Percentiles rank a stretch among this genome's conserved stretches.
phyloP scores from a whole-genome alignment of 768 basidiomycete genomes.

The Trametes coccinea region DNA sequence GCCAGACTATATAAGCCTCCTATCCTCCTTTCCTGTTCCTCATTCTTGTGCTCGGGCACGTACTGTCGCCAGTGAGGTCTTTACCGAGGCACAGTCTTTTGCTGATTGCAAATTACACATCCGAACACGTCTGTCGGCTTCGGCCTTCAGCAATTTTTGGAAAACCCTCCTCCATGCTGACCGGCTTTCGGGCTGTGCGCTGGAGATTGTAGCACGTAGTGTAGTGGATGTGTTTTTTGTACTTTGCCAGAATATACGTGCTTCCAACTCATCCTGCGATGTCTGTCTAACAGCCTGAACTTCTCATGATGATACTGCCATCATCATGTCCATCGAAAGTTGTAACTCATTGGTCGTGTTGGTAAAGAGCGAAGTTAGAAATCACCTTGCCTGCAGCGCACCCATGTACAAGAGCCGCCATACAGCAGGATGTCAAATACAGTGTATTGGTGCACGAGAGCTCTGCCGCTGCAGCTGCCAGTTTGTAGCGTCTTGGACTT shows the following conservation, averaged over 20 bases:
- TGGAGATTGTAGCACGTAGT: background rate
- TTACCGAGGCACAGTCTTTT: slow-evolving; percentile 94
- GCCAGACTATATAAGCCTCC: slow-evolving; percentile 42
- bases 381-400: too few relatives aligned
- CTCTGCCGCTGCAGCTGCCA: too few relatives aligned
- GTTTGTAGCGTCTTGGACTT: too few relatives aligned
- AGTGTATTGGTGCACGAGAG: too few relatives aligned
- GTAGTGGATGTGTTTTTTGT: background rate
- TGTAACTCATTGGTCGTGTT: too few relatives aligned
- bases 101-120: slow-evolving; percentile 98
- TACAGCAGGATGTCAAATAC: too few relatives aligned
- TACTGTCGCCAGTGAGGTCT: slow-evolving; percentile 95
- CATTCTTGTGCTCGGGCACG: slow-evolving; percentile 91
- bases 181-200: slow-evolving; percentile 2
- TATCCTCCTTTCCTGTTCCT: slow-evolving; percentile 26
- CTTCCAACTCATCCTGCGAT: too few relatives aligned
- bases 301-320: background rate
- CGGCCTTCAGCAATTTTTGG: slow-evolving; percentile 92
- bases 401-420: too few relatives aligned
- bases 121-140: slow-evolving; percentile 91
- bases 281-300: too few relatives aligned
- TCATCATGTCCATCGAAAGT: background rate
- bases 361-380: too few relatives aligned
- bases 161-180: slow-evolving; percentile 34
- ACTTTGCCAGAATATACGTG: background rate